Percentiles rank a stretch among this genome's conserved stretches.
These are phyloP conservation scores for Gymnopus androsaceus DNA, from an alignment of 1,284 basidiomycete species.

Conservation along the genomic window DNA sequence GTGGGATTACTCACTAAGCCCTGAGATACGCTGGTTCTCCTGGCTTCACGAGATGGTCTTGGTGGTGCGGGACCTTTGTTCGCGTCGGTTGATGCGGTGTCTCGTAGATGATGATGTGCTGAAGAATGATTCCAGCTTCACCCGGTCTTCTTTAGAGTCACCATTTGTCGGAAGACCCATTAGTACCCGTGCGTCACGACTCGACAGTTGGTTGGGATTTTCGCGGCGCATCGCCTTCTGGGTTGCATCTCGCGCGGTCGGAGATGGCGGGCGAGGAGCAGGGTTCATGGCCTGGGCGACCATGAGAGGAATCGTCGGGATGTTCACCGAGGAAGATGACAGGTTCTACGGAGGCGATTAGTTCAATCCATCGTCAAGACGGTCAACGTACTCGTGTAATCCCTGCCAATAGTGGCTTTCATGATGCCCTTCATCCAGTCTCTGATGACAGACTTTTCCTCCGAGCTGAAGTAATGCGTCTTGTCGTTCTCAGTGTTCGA, in stretches of 20 bases:
- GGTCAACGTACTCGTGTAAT: constrained; percentile 75
- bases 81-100: neutral
- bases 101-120: constrained; percentile 34
- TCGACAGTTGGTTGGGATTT: constrained; percentile 89
- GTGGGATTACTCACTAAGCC: constrained; percentile 15
- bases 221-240: constrained; percentile 87
- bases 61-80: constrained; percentile 43
- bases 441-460: constrained; percentile 81
- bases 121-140: constrained; percentile 59
- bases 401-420: constrained; percentile 96
- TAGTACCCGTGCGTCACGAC: constrained; percentile 80
- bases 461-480: constrained; percentile 89
- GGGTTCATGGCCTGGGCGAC: constrained; percentile 97
- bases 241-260: constrained; percentile 82
- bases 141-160: constrained; percentile 45
- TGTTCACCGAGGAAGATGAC: constrained; percentile 97
- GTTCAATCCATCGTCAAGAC: neutral
- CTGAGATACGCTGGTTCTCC: constrained; percentile 43
- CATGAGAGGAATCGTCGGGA: constrained; percentile 92
- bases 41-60: constrained; percentile 62
- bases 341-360: constrained; percentile 56
- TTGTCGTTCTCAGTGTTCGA: constrained; percentile 89
- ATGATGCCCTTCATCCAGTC: constrained; percentile 99
- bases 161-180: constrained; percentile 58
- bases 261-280: constrained; percentile 92